Percentiles rank a stretch among this genome's conserved stretches.
phyloP scores from a whole-genome alignment of 225 moss, liverwort and hornwort species.

The Polytrichum commune region DNA sequence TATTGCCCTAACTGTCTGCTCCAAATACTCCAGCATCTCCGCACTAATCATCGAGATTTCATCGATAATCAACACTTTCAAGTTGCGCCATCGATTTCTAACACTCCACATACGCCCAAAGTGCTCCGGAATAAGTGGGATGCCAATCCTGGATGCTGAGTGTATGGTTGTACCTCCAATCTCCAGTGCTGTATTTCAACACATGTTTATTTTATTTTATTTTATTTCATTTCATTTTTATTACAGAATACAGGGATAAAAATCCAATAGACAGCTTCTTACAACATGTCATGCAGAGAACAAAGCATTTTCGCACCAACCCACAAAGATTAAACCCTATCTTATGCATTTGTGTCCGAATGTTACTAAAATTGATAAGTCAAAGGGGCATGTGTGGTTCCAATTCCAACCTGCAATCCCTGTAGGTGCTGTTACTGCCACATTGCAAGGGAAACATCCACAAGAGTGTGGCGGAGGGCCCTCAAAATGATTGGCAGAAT shows the following conservation, averaged over 20 bases:
- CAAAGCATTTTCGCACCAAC: too few species aligned
- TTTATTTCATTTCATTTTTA: too few species aligned
- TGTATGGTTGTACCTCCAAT: constrained; percentile 53
- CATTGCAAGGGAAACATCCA: constrained; percentile 41
- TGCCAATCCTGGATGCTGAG: constrained; percentile 36
- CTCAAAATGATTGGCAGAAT: neutral
- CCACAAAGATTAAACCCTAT: too few species aligned
- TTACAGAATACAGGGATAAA: too few species aligned
- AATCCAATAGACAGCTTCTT: too few species aligned
- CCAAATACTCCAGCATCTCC: constrained; percentile 44
- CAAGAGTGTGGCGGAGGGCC: neutral
- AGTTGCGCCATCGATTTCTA: constrained; percentile 31
- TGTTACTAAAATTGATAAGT: too few species aligned
- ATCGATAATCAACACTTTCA: constrained; percentile 45
- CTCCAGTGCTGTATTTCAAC: constrained; percentile 12
- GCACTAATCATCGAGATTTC: constrained; percentile 60
- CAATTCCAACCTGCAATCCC: constrained; percentile 40
- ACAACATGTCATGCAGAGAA: too few species aligned
- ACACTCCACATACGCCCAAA: constrained; percentile 38
- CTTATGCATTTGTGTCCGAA: too few species aligned
- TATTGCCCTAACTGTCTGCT: constrained; percentile 35
- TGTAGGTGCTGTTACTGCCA: constrained; percentile 51
- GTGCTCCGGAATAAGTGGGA: constrained; percentile 34
- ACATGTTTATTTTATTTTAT: too few species aligned
- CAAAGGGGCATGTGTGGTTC: too few species aligned